These are phyloP conservation scores for Hyphodiscus sp. DNA, from an alignment of 2,329 filamentous ascomycete species.

Conservation along the genomic window DNA sequence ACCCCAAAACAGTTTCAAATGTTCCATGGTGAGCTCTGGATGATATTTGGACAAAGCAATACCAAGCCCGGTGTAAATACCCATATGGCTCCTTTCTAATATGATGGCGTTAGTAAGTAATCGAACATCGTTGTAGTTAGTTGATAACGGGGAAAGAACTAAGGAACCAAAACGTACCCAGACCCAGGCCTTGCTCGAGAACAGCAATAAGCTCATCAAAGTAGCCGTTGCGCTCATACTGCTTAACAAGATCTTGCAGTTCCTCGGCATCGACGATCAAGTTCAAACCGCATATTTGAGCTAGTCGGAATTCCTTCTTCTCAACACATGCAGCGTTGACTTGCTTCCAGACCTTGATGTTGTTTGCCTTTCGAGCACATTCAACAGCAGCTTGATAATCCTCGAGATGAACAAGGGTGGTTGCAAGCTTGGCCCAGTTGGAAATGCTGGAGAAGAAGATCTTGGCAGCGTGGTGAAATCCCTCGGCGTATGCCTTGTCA, in stretches of 20 bases:
- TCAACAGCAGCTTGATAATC: slow-evolving; percentile 98
- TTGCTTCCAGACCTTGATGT: slow-evolving; percentile 98
- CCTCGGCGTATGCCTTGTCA: slow-evolving; percentile 96
- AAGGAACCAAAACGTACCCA: no score
- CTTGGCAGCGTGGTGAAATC: slow-evolving; percentile 91
- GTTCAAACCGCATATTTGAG: slow-evolving; percentile 97
- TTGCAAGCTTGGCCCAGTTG: slow-evolving; percentile 98
- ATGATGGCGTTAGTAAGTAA: no score
- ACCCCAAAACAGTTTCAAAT: slow-evolving; percentile 97
- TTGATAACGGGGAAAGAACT: no score
- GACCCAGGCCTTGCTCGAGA: slow-evolving; percentile 87
- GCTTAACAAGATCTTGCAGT: slow-evolving; percentile 83
- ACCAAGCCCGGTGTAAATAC: slow-evolving; percentile 90
- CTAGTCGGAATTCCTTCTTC: slow-evolving; percentile 98
- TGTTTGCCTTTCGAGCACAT: slow-evolving; percentile 97
- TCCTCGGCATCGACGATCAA: slow-evolving; percentile 97
- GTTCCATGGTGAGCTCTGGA: slow-evolving; percentile 94
- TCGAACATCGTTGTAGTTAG: no score
- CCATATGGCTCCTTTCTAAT: slow-evolving; percentile 82
- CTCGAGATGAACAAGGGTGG: slow-evolving; percentile 86
- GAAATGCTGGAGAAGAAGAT: slow-evolving; percentile 98
- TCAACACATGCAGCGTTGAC: slow-evolving; percentile 92
- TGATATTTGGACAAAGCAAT: slow-evolving; percentile 93
- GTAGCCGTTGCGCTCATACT: slow-evolving; percentile 95
- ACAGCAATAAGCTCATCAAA: slow-evolving; percentile 96